Evolutionary conservation across 2,329 filamentous ascomycete genomes (phyloP), one percentile per base, ranked within the genome.

Genomic region (Fusarium newnesense): DNA sequence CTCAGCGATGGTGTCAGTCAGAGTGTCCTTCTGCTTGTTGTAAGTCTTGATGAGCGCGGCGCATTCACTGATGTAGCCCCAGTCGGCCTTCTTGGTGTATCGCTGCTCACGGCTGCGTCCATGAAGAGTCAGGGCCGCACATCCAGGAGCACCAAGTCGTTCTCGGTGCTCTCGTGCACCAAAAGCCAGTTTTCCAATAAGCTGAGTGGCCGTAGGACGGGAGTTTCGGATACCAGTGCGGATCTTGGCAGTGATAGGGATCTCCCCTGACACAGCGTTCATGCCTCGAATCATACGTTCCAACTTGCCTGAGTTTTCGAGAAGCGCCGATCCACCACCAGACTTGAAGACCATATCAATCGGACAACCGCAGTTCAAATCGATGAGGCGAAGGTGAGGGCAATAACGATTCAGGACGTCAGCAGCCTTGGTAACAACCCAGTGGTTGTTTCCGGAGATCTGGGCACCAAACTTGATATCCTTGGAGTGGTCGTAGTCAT

Each of bases 221-320:
- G 89, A 91, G 80, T 95, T 94, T 77, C 90, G 92, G 32, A 96
- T 95, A 52, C 96, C 96, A 85, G 93, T 98, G 68, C 96, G 91
- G 76, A 99, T 95, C 86, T 99, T 99, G 76, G 94, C 93, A 1
- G 95, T 97, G 78, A 99, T 94, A 28, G 96, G 96, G 32, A 97
- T 91, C 77, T 97, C 93, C 47, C 93, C 92, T 7, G 95, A 97
- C 16, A 98, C 94, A 46, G 91, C 89, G 79, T 97, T 98, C 96
- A 99, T 99, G 76, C 96, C 96, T 72, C 95, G 90, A 47, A 99
- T 88, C 83, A 98, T 98, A 82, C 96, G 96, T 82, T 98, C 95
- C 56, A 99, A 85, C 83, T 98, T 98, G 65, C 91, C 91, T 36
- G 90, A 93, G 60, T 92, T 88, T 78, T 99, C 96, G n/a, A 99